Evolutionary conservation across 306 rosid genomes (phyloP), one percentile per base, ranked within the genome.

Genomic region (Cucumis melo): DNA sequence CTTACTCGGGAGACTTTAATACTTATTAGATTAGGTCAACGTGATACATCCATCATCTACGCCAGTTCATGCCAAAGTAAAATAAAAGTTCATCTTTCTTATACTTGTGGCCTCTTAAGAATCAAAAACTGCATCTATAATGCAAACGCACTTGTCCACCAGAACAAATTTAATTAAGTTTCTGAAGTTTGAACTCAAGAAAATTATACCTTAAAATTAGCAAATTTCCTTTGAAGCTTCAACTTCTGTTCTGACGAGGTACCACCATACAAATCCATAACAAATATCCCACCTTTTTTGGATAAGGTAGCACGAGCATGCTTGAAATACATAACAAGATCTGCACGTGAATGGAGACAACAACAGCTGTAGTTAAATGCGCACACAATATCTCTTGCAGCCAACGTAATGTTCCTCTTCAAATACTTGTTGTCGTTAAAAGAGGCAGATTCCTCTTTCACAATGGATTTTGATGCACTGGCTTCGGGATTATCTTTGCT

Each of bases 311-410:
- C 78, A 64, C 60, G 87, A 21, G 87, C 87, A 80, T 88, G 97
- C 87, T 89, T 90, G 85, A 88, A 91, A 93, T 91, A 91, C 84
- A 77, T 72, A 80, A 91, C 88, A 80, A 93, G 84, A 20, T 90
- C 97, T 8, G 86, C 87, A 48, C 97, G 89, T 71, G 86, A 84
- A 87, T 93, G 96, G 54, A 93, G 97, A 86, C 98, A 93, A 54
- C 98, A 93, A 73, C 97, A 90, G 86, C 97, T 91, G 88, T 89
- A 93, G 87, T 93, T 93, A 76, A 93, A 93, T 63, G 98, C 97
- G 38, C 97, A 93, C 56, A 88, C 89, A 41, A 91, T 93, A 84
- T 90, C 96, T 83, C 97, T 86, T 24, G 87, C 84, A 78, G 88
- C 86, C 73, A 80, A 80, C 10, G 77, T 63, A 77, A 86, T 58